Percentiles rank a stretch among this genome's conserved stretches.
Conservation (phyloP, 208 protist genomes). For the Crithidia sp. region DNA sequence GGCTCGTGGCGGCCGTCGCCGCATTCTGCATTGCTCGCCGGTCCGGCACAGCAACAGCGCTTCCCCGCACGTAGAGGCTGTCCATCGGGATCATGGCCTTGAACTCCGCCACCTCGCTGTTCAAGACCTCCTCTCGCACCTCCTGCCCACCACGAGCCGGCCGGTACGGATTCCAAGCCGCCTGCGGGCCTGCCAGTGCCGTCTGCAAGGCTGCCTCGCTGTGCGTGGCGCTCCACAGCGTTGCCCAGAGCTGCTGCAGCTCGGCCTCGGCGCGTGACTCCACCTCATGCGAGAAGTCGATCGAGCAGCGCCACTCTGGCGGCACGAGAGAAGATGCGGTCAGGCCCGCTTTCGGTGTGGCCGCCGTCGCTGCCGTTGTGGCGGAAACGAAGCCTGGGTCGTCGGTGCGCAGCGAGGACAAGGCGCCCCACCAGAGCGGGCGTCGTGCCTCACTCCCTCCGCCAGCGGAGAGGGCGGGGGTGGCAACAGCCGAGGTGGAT, state of each 20-base stretch:
- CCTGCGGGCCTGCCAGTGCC: conserved; percentile 44
- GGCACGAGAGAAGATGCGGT: conserved; percentile 1
- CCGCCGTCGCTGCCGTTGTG: background rate
- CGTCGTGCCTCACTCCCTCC: too few relatives aligned
- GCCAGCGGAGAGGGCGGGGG: too few relatives aligned
- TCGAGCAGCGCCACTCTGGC: conserved; percentile 19
- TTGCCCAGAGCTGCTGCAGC: conserved; percentile 44
- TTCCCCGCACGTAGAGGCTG: conserved; percentile 55
- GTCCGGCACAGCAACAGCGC: background rate
- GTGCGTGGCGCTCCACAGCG: conserved; percentile 51
- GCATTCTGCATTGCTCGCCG: background rate
- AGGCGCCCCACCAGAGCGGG: too few relatives aligned
- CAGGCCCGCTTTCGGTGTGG: background rate
- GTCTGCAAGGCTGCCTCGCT: conserved; percentile 43
- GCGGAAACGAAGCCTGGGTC: background rate
- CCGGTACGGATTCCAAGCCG: conserved; percentile 84
- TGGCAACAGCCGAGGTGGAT: background rate
- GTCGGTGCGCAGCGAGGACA: too few relatives aligned
- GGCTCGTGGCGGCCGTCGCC: background rate
- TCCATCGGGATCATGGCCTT: conserved; percentile 38
- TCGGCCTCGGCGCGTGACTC: conserved; percentile 52
- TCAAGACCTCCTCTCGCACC: conserved; percentile 60
- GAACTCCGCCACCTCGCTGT: conserved; percentile 81
- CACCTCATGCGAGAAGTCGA: conserved; percentile 54
- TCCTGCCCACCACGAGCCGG: conserved; percentile 52